Base-by-base conservation (phyloP, 2,329 filamentous ascomycete species). In the Trichoderma endophyticum region DNA sequence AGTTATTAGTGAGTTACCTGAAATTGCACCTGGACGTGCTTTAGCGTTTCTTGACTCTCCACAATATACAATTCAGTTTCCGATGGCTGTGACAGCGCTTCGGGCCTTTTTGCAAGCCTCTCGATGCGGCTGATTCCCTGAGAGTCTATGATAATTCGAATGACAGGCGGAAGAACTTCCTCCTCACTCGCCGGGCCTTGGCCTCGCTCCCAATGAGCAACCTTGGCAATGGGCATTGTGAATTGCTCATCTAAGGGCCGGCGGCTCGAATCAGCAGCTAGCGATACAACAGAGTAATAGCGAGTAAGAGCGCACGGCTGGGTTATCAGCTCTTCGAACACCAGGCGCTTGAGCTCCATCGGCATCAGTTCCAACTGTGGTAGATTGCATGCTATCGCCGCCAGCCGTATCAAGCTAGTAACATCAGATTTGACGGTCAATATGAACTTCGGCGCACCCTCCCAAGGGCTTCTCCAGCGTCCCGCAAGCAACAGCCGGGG, bases 131-230 rank as follows among this genome's bases (percentile, higher is more conserved):
- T 60, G 8, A 68, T 6, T 15, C 65, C 65, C 18, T 30, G 34
- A 18, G 18, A 11, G 24, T 68, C 65, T 24, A 68, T 68, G 9
- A 56, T 60, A 6, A 68, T 48, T 24, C 26, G 59, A 28, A 68
- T n/a, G 24, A 68, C 7, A 3, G 54, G 54, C 3, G 18, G 8
- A 4, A 28, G 51, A 6, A 24, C 18, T 3, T 24, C 12, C 12
- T 54, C 11, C n/a, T 32, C n/a, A 0, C 43, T 26, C 24, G 59
- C 15, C 3, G 65, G 54, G 12, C 56, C 24, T 26, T 28, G 8
- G 26, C 56, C 65, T 48, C 65, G 65, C 18, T 68, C 65, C 65
- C 54, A 68, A 8, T 56, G 59, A n/a, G 18, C 65, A 26, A 60
- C 34, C 9, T 18, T 57, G 18, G 15, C 14, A 36, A 68, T 14